Evolutionary conservation across 441 rosid species (phyloP).

Genomic region (Hura crepitans): DNA sequence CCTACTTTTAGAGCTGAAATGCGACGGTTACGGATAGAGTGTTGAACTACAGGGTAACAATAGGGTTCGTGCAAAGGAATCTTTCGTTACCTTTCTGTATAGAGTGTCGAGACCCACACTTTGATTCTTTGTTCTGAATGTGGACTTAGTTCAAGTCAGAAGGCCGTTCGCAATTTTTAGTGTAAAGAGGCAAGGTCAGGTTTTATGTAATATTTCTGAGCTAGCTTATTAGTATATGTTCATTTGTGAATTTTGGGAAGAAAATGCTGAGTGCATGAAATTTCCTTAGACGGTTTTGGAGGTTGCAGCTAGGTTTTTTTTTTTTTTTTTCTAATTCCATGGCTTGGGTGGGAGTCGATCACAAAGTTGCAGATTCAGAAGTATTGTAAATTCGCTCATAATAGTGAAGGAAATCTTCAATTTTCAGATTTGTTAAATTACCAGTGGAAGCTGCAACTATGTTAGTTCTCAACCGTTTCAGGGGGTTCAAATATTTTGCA

Average conservation of each 20-base stretch:
- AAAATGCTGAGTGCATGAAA: neutral
- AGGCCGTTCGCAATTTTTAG: conserved; percentile 11
- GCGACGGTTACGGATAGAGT: conserved; percentile 74
- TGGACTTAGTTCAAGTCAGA: neutral
- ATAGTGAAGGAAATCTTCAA: neutral
- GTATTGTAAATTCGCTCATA: neutral
- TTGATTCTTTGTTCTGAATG: neutral
- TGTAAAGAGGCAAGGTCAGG: conserved; percentile 20
- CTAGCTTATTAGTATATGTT: conserved; percentile 7
- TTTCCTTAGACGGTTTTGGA: neutral
- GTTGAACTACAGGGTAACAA: conserved; percentile 30
- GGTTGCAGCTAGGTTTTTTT: neutral
- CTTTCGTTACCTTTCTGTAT: conserved; percentile 11
- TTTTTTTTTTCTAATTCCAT: too few relatives aligned
- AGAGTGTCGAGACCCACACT: conserved; percentile 12
- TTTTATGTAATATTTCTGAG: too few relatives aligned
- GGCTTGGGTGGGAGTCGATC: too few relatives aligned
- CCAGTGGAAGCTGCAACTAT: too few relatives aligned
- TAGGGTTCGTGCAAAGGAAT: neutral
- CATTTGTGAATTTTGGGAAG: neutral
- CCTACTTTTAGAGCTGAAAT: conserved; percentile 68
- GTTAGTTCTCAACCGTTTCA: too few relatives aligned
- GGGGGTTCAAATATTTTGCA: too few relatives aligned
- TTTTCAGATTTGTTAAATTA: neutral
- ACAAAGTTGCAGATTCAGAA: neutral